phyloP scores from a whole-genome alignment of 306 rosid genomes.

The Begonia peltatifolia region DNA sequence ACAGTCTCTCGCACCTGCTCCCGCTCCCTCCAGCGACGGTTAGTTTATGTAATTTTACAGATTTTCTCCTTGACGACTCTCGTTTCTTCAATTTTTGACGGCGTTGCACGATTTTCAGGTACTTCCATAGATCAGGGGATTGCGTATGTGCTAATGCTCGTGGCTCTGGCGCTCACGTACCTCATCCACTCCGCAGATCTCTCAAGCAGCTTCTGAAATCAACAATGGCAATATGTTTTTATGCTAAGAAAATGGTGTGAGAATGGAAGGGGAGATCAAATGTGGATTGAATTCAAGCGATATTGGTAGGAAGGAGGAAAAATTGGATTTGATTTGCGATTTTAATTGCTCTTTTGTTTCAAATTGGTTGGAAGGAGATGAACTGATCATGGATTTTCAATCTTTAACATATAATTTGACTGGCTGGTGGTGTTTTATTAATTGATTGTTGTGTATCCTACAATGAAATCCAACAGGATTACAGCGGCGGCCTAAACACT shows the following conservation, averaged over 20 bases:
- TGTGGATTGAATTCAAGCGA: too few species aligned
- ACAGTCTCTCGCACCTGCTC: slow-evolving; percentile 40
- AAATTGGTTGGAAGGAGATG: too few species aligned
- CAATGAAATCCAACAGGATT: too few species aligned
- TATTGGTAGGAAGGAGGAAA: background rate
- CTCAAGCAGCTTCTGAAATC: slow-evolving; percentile 15
- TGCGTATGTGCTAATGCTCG: slow-evolving; percentile 41
- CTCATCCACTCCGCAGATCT: slow-evolving; percentile 41
- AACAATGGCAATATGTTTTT: background rate
- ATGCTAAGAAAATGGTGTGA: slow-evolving; percentile 1
- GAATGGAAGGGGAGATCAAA: background rate
- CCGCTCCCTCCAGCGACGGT: slow-evolving; percentile 69
- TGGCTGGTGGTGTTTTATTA: too few species aligned
- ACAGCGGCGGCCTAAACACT: too few species aligned
- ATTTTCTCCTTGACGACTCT: background rate
- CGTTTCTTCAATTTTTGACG: background rate
- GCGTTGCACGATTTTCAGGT: slow-evolving; percentile 18
- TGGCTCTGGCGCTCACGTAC: slow-evolving; percentile 44
- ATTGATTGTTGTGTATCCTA: too few species aligned
- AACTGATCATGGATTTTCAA: too few species aligned
- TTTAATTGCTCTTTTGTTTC: slow-evolving; percentile 12
- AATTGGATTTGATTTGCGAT: background rate
- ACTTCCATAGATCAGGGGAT: slow-evolving; percentile 52
- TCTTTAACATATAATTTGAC: too few species aligned
- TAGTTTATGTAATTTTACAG: background rate